phyloP scores from a whole-genome alignment of 1,284 basidiomycete species.

The Hypsizygus ulmarius region DNA sequence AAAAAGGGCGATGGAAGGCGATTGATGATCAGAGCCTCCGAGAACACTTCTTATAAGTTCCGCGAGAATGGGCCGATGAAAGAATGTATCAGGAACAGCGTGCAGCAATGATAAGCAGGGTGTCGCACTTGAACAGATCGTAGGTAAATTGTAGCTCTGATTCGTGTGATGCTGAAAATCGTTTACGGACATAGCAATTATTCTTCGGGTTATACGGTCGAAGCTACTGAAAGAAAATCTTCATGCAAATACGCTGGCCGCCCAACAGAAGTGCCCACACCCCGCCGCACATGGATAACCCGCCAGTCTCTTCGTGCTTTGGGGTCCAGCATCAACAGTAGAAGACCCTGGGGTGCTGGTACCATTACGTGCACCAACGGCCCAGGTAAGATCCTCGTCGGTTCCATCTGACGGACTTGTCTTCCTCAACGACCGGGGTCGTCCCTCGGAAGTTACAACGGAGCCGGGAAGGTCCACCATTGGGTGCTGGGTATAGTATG shows the following conservation, averaged over 20 bases:
- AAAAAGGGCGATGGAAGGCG: neutral
- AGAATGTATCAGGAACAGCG: too few species aligned
- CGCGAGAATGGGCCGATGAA: too few species aligned
- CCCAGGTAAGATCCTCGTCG: slow-evolving; percentile 15
- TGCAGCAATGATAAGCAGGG: too few species aligned
- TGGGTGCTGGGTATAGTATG: slow-evolving; percentile 43
- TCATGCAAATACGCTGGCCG: slow-evolving; percentile 5
- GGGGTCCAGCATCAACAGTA: slow-evolving; percentile 11
- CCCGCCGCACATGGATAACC: slow-evolving; percentile 17
- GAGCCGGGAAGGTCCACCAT: slow-evolving; percentile 14
- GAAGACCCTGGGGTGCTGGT: slow-evolving; percentile 8
- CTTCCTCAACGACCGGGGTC: slow-evolving; percentile 2
- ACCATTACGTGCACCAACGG: slow-evolving; percentile 4
- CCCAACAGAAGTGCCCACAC: slow-evolving; percentile 20
- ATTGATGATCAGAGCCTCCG: too few species aligned
- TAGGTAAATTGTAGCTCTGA: too few species aligned
- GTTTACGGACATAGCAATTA: too few species aligned
- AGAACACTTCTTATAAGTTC: too few species aligned
- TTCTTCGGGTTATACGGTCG: too few species aligned
- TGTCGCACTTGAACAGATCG: too few species aligned
- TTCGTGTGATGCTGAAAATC: too few species aligned
- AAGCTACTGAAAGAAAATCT: too few species aligned
- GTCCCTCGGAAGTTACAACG: neutral
- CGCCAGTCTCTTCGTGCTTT: slow-evolving; percentile 11
- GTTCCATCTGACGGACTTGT: slow-evolving; percentile 12